Evolutionary conservation across 2,329 filamentous ascomycete genomes (phyloP), one percentile per base, ranked within the genome.

Genomic region (Rhynchosporium agropyri): DNA sequence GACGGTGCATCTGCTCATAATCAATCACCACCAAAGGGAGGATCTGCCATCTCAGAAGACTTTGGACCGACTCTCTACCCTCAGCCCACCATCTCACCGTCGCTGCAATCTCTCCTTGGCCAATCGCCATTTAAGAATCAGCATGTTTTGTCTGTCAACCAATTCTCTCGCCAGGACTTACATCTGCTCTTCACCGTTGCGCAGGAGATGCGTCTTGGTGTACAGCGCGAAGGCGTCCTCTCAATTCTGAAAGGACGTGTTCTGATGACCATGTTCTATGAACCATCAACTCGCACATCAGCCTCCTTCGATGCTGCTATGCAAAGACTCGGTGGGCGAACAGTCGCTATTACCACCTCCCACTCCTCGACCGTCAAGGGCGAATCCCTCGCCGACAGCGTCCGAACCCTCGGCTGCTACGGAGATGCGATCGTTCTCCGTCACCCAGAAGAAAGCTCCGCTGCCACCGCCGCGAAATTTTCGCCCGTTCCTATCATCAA

Each of bases 281-380:
- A 99, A 82, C 95, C 95, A 1, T 98, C 94, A 0, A 99, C 95
- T 2, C 86, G 95, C 60, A 99, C 95, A 4, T 97, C 94, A 12
- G 87, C 91, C 43, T 99, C 95, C 3, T 99, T 99, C 72, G 95
- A 99, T 74, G 91, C 94, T 62, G 95, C 95, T 48, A 99, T 99
- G 95, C 96, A 99, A 82, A 90, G 96, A 58, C 88, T 99, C 4
- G 95, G 95, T 70, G 95, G 95, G 54, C 86, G 92, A 55, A 94
- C 90, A 3, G 84, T 99, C 60, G 83, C 88, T 58, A 88, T 98
- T 73, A 83, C 92, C 46, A 96, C 94, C 2, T 84, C 88, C 5
- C 86, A 91, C 70, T 97, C 94, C 2, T 96, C 91, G 13, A 93
- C 93, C 3, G 85, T 93, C 77, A 99, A 99, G 84, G 95, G 95